Conservation (phyloP, 129 eudicot genomes). For the Logfia minima region DNA sequence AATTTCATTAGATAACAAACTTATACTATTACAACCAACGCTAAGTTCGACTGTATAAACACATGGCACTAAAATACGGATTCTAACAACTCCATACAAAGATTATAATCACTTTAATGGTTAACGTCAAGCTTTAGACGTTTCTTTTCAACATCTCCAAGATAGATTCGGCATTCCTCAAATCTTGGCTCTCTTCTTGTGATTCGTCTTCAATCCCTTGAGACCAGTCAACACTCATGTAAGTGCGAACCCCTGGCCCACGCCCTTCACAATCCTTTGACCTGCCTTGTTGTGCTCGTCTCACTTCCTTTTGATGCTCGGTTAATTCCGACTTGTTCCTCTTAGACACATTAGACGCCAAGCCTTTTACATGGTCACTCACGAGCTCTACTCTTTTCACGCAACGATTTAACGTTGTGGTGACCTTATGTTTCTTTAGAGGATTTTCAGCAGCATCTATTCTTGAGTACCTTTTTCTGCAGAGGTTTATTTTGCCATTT, state of each 20-base stretch:
- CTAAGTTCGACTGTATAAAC: background rate
- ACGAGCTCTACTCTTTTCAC: constrained; percentile 58
- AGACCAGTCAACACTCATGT: constrained; percentile 69
- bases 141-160: constrained; percentile 62
- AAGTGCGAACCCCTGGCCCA: constrained; percentile 79
- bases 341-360: constrained; percentile 46
- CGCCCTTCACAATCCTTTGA: constrained; percentile 66
- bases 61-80: background rate
- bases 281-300: constrained; percentile 85
- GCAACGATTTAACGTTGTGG: constrained; percentile 45
- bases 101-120: background rate
- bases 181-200: constrained; percentile 77
- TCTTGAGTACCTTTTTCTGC: constrained; percentile 26
- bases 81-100: background rate
- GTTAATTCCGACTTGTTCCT: constrained; percentile 61
- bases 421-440: constrained; percentile 33
- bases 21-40: background rate
- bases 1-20: background rate
- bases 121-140: constrained; percentile 4
- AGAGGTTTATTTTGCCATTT: constrained; percentile 49
- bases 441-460: constrained; percentile 24
- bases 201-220: constrained; percentile 64
- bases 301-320: constrained; percentile 81
- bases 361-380: constrained; percentile 24
- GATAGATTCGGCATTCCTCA: constrained; percentile 52